These are phyloP conservation scores for Xenoacremonium recifei DNA, from an alignment of 2,329 filamentous ascomycete species.

Conservation along the genomic window DNA sequence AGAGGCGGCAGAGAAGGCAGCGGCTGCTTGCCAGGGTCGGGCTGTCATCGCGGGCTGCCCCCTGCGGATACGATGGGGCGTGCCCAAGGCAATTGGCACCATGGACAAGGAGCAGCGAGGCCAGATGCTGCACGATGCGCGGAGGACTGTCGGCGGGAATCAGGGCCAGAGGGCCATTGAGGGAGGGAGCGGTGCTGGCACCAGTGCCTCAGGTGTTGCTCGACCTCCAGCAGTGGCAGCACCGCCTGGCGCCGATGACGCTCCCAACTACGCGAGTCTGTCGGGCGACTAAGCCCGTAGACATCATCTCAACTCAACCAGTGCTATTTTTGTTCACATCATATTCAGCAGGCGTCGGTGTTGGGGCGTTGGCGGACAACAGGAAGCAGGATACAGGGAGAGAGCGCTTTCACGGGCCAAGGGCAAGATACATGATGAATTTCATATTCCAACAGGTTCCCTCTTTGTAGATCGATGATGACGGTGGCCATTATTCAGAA, in stretches of 20 bases:
- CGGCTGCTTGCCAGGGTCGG: slow-evolving; percentile 79
- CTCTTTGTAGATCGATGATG: slow-evolving; percentile 19
- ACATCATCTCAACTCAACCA: slow-evolving; percentile 1
- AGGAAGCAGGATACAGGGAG: slow-evolving; percentile 13
- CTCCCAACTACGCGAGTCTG: slow-evolving; percentile 78
- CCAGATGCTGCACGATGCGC: slow-evolving; percentile 74
- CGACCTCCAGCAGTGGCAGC: slow-evolving; percentile 57
- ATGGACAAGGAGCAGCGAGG: slow-evolving; percentile 85
- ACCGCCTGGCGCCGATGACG: slow-evolving; percentile 76
- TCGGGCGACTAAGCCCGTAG: slow-evolving; percentile 64
- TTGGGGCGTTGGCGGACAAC: slow-evolving; percentile 31
- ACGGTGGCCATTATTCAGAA: slow-evolving; percentile 21
- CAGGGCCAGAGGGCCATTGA: slow-evolving; percentile 26
- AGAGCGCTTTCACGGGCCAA: no score
- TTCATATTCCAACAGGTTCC: no score
- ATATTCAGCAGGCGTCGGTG: slow-evolving; percentile 22
- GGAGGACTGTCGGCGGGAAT: slow-evolving; percentile 34
- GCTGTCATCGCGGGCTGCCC: slow-evolving; percentile 91
- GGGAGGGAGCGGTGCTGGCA: slow-evolving; percentile 22
- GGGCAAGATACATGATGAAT: no score
- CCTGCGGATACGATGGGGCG: slow-evolving; percentile 86
- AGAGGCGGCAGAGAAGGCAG: slow-evolving; percentile 81
- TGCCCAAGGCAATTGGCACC: slow-evolving; percentile 85
- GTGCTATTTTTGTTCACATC: neutral
- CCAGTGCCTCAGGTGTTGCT: slow-evolving; percentile 20